These are phyloP conservation scores for Westerdykella aurantiaca DNA, from an alignment of 2,329 filamentous ascomycete species.

Conservation along the genomic window DNA sequence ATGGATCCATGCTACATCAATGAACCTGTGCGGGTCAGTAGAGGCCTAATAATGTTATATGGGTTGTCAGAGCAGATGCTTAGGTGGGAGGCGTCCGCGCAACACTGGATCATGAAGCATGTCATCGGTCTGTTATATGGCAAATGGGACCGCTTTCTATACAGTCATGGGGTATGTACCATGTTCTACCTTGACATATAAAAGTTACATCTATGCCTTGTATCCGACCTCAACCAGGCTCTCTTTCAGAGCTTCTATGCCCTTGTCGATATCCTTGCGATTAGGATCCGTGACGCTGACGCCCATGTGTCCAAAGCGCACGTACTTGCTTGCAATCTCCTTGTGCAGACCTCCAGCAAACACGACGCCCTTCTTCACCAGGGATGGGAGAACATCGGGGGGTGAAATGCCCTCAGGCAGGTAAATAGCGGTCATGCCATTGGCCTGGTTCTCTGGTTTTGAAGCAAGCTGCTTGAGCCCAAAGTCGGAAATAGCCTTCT, in stretches of 20 bases:
- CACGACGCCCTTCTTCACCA: constrained; percentile 81
- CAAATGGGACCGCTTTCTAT: no score
- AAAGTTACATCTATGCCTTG: constrained; percentile 29
- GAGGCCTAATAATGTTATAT: no score
- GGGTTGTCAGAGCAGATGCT: no score
- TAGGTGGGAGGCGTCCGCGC: no score
- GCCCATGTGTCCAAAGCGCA: constrained; percentile 97
- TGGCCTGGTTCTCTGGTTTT: constrained; percentile 85
- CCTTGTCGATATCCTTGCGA: constrained; percentile 76
- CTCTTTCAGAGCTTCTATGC: constrained; percentile 69
- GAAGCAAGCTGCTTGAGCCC: constrained; percentile 82
- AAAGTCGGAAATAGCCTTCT: constrained; percentile 71
- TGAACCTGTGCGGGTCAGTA: no score
- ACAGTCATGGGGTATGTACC: neutral
- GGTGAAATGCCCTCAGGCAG: constrained; percentile 78
- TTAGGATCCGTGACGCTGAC: constrained; percentile 80
- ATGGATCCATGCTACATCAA: no score
- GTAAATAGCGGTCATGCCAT: constrained; percentile 97
- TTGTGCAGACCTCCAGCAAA: constrained; percentile 96
- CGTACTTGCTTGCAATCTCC: constrained; percentile 88
- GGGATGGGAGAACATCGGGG: constrained; percentile 75
- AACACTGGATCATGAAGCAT: no score
- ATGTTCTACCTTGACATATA: neutral
- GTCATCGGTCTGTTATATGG: no score
- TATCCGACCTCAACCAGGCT: constrained; percentile 69